Evolutionary conservation across 495 filamentous ascomycete species (phyloP).

Genomic region (Penicillium lagena): DNA sequence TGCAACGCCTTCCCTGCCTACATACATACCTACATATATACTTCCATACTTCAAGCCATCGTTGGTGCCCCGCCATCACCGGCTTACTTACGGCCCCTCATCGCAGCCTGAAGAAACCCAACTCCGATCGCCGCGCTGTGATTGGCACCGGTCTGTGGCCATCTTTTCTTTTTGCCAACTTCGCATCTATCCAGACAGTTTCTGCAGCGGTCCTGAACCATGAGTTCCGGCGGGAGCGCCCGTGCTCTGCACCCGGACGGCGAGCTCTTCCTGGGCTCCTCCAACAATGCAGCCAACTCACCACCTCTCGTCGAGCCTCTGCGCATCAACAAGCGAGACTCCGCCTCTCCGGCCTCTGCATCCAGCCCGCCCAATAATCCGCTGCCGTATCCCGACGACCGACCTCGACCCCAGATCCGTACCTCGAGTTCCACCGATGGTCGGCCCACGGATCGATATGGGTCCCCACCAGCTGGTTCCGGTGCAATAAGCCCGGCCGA

Average conservation of each 20-base stretch:
- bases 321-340: slow-evolving; percentile 70
- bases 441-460: slow-evolving; percentile 31
- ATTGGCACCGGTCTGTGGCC: slow-evolving; percentile 10
- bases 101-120: too few species aligned
- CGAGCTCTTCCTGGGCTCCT: slow-evolving; percentile 65
- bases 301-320: slow-evolving; percentile 71
- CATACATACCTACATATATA: too few species aligned
- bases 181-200: slow-evolving; percentile 6
- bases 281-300: slow-evolving; percentile 47
- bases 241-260: slow-evolving; percentile 54
- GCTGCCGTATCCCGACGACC: slow-evolving; percentile 75
- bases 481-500: slow-evolving; percentile 30
- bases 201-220: slow-evolving; percentile 11
- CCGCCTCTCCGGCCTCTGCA: slow-evolving; percentile 31
- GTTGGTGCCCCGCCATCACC: slow-evolving; percentile 2
- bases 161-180: slow-evolving; percentile 1
- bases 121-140: slow-evolving; percentile 11
- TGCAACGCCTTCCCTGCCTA: not conserved
- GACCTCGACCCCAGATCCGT: slow-evolving; percentile 42
- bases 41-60: not conserved
- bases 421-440: slow-evolving; percentile 24
- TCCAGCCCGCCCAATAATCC: slow-evolving; percentile 26
- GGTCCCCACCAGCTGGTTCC: slow-evolving; percentile 23
- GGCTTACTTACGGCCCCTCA: too few species aligned
- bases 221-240: slow-evolving; percentile 33